Evolutionary conservation across 106 monocot genomes (phyloP), one percentile per base, ranked within the genome.

Genomic region (Chionographis japonica): DNA sequence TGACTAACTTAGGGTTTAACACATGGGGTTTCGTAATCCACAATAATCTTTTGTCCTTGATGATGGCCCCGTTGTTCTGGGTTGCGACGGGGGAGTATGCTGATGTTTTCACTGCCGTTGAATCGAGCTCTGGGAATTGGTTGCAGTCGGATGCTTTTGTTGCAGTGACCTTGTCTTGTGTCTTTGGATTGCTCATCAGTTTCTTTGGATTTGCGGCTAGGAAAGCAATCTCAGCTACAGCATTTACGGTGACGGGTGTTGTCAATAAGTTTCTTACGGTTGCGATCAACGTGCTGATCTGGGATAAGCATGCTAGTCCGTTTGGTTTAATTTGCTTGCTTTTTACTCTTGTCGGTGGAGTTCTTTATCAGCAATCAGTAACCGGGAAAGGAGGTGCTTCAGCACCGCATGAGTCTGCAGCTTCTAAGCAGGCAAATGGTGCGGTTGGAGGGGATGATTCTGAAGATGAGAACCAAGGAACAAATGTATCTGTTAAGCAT

Each of bases 131-230:
- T 2, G 78, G 55, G 9, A 68, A 59, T 12, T 82, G 67, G 78
- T 90, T 90, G 53, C 60, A 81, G 2, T 20, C 66, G 4, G 74
- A 60, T 54, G 80, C 94, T 8, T 82, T 85, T 69, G n/a, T 83
- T 53, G 94, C 94, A 2, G 94, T 94, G 43, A 65, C 72, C 9
- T 52, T 88, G 63, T 87, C 90, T 2, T 94, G 94, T 72, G 50
- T 94, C 2, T 90, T 94, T 67, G 94, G 94, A 51, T 72, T 94
- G 61, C 67, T 80, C 43, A 94, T 94, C 61, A 94, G 94, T 68
- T 94, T 94, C 90, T 94, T 94, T 49, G 94, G 94, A 8, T 94
- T 94, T 79, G 94, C 94, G 13, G 77, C 85, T 15, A 80, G 94
- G 77, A 94, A 87, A 49, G 94, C 90, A n/a, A 85, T 94, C 50